Evolutionary conservation across 805 yeast species (phyloP).

Genomic region (Wickerhamiella galacta): DNA sequence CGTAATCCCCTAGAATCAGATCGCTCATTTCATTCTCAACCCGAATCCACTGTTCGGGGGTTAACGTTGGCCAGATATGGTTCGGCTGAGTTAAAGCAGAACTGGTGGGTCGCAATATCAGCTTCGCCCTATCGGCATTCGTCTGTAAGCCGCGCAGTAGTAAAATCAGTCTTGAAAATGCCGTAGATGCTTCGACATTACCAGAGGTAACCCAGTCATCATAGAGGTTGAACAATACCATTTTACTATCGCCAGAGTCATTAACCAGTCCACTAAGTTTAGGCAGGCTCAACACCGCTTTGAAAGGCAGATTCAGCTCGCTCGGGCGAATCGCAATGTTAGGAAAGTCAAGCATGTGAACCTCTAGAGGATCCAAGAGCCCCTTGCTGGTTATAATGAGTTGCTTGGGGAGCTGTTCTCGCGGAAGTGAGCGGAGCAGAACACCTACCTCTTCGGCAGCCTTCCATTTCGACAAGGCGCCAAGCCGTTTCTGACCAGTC

Average conservation of each 20-base stretch:
- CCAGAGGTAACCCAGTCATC: conserved; percentile 76
- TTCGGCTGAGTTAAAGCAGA: conserved; percentile 52
- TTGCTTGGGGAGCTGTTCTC: conserved; percentile 90
- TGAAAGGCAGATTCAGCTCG: conserved; percentile 79
- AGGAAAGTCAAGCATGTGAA: conserved; percentile 93
- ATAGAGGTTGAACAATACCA: conserved; percentile 77
- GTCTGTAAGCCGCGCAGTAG: conserved; percentile 71
- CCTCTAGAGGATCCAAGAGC: conserved; percentile 86
- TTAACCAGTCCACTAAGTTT: conserved; percentile 62
- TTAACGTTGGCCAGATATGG: conserved; percentile 86
- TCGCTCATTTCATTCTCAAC: conserved; percentile 82
- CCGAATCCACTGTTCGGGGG: conserved; percentile 80
- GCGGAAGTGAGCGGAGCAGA: conserved; percentile 68
- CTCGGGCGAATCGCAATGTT: conserved; percentile 78
- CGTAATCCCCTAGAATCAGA: conserved; percentile 68
- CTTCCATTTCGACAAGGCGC: conserved; percentile 93
- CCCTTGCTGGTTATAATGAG: conserved; percentile 81
- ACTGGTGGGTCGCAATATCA: conserved; percentile 60
- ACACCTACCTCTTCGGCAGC: conserved; percentile 97
- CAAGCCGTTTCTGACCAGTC: conserved; percentile 90
- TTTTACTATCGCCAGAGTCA: conserved; percentile 81
- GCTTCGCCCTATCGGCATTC: conserved; percentile 57
- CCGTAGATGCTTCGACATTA: conserved; percentile 67
- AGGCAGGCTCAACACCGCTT: conserved; percentile 66
- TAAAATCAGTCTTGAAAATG: conserved; percentile 74